Base-by-base conservation (phyloP, 106 monocot species). In the Dendrobium chrysotoxum region DNA sequence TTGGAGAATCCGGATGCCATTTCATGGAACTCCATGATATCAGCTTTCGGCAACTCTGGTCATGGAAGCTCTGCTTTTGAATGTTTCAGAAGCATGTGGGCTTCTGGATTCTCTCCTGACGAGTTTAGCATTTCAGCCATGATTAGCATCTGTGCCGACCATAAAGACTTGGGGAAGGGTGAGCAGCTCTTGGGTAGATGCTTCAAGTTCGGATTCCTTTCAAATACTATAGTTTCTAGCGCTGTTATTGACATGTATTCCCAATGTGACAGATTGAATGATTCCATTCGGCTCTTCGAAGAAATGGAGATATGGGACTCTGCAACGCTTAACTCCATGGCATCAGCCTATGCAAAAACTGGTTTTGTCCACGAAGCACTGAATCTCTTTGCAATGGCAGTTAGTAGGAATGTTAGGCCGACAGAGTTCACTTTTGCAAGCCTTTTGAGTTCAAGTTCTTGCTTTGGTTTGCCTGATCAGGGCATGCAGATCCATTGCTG, bases 191-290 rank as follows among this genome's bases (percentile, higher is more conserved):
- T 93, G 42, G 84, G 88, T 50, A 72, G 84, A 53, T 89, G 89
- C 78, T 82, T 96, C 82, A 90, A 87, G 85, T 76, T 90, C 81
- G 93, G 90, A 68, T 83, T 41, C 76, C 79, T 93, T 80, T 82
- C 82, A 10, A 96, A 93, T 83, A 88, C 89, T 81, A 83, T 93
- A 85, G 88, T 96, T 89, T 87, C 87, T 71, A 93, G 93, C 53
- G 84, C 91, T 83, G 72, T 88, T 85, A 88, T 93, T 91, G 84
- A 96, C 88, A 84, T 96, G 96, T 96, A 90, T 87, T 96, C 91
- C 45, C 81, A 84, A 54, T 96, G 89, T 91, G 93, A 86, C 85
- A 96, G 88, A 88, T 67, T 96, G 77, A 84, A 80, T 7, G 70
- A 80, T 81, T 87, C 95, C 11, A 26, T 93, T 61, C 78, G 66